Evolutionary conservation across 2,329 filamentous ascomycete genomes (phyloP), one percentile per base, ranked within the genome.

Genomic region (Colletotrichum spaethianum): DNA sequence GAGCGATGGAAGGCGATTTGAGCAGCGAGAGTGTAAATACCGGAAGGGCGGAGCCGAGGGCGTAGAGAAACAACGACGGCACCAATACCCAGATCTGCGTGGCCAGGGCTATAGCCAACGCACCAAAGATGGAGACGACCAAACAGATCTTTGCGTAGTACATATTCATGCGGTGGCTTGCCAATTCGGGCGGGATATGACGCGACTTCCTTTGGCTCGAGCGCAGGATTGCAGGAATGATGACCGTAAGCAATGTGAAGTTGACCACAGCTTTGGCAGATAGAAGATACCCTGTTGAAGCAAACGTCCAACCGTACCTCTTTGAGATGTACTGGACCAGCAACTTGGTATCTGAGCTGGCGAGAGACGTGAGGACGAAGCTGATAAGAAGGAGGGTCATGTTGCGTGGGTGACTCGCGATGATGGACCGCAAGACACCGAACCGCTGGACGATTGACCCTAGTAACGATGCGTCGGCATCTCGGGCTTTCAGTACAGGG

Each of bases 251-350:
- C 1, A 87, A 74, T 0, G 81, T 74, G 52, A 87, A 86, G 74
- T 87, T 87, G 55, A 87, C 81, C 4, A 86, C 76, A 2, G 86
- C 86, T 72, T 87, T 88, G 4, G 77, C 80, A 0, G 86, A 86
- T 11, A 87, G 77, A 3, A 88, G 78, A 63, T 87, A 88, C 7
- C 86, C 86, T 0, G 86, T 84, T 0, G 80, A 80, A 2, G 84
- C 81, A 70, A 88, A 86, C 0, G 79, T 81, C 86, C 86, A 87
- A 26, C 76, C 64, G 50, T 86, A 87, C 0, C 86, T 80, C 72
- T 82, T 86, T 0, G 86, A 87, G 73, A 87, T 87, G 74, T 87
- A 87, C 69, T 87, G 85, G 1, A 85, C 80, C 8, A 87, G 79
- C 0, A 88, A 80, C 68, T 86, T 87, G 20, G 86, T 87, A 73